Evolutionary conservation across 768 basidiomycete genomes (phyloP), one percentile per base, ranked within the genome.

Genomic region (Lanmaoa pseudosensibilis): DNA sequence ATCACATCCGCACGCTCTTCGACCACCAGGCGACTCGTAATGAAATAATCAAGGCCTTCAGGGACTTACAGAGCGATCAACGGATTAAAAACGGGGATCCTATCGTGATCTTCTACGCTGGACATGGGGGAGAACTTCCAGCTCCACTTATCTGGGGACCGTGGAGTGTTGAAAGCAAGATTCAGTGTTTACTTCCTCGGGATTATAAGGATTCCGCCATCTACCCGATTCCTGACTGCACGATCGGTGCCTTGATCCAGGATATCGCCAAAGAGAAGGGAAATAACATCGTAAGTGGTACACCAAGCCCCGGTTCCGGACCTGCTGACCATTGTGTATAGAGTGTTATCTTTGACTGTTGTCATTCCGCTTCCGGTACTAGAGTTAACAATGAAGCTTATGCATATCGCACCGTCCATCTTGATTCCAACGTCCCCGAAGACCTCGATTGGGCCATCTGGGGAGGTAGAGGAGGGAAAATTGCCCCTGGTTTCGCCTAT

Each of bases 341-440:
- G 80, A 78, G 75, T 12, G 63, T 81, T 16, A 76, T 81, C 44
- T 66, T 81, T 7, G 80, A 80, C 51, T 80, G 80, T 46, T 81
- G 80, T 58, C 67, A 73, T 59, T 77, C 80, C 6, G 76, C 67
- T 1, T 75, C 77, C 1, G 66, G 74, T 11, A 73, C 67, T 12
- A 70, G 78, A 13, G 30, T 15, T 23, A 32, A 32, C 38, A 46
- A 40, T n/a, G 10, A 55, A n/a, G 50, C n/a, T 43, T 58, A 52
- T 23, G 18, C 38, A 1, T 38, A 56, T 48, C 65, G 66, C 2
- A 32, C 34, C 1, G 51, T 60, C 8, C 2, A 46, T 15, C 40
- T 67, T 7, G 16, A 54, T 13, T 12, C n/a, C 15, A 7, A 7
- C 19, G 38, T 67, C 23, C 54, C 52, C 1, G 39, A 54, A 11